These are phyloP conservation scores for Hypholoma sublateritium DNA, from an alignment of 768 basidiomycete species.

Conservation along the genomic window DNA sequence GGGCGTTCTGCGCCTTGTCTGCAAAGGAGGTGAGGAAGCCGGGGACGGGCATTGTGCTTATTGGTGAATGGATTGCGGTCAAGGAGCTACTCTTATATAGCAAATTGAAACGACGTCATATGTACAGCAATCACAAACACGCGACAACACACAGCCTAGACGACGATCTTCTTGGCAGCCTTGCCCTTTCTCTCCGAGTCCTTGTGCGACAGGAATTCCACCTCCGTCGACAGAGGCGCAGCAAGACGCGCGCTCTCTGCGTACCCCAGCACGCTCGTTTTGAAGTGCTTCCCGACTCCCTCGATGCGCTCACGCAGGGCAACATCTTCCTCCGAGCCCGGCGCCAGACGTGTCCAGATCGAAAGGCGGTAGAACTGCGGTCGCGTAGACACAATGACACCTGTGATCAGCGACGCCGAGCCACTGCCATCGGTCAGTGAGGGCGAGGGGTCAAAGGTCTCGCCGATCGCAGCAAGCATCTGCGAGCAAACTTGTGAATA, in stretches of 20 bases:
- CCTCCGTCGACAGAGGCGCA: slow-evolving; percentile 90
- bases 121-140: slow-evolving; percentile 26
- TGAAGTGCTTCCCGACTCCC: slow-evolving; percentile 87
- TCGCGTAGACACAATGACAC: slow-evolving; percentile 92
- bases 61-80: slow-evolving; percentile 14
- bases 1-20: slow-evolving; percentile 75
- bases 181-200: slow-evolving; percentile 96
- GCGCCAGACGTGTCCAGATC: slow-evolving; percentile 94
- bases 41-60: slow-evolving; percentile 53
- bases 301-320: slow-evolving; percentile 77
- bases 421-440: slow-evolving; percentile 43
- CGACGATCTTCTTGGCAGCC: slow-evolving; percentile 72
- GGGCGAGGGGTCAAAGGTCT: slow-evolving; percentile 93
- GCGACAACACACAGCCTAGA: slow-evolving; percentile 39
- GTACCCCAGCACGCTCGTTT: slow-evolving; percentile 85
- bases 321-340: slow-evolving; percentile 48
- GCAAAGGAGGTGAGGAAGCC: slow-evolving; percentile 65
- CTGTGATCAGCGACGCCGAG: slow-evolving; percentile 74
- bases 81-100: slow-evolving; percentile 15
- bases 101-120: slow-evolving; percentile 20
- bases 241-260: slow-evolving; percentile 68
- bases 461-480: slow-evolving; percentile 99
- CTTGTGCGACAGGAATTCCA: slow-evolving; percentile 93
- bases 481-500: slow-evolving; percentile 30
- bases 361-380: slow-evolving; percentile 95